Base-by-base conservation (phyloP, 352 stramenopile species). In the Pythium periplocum region DNA sequence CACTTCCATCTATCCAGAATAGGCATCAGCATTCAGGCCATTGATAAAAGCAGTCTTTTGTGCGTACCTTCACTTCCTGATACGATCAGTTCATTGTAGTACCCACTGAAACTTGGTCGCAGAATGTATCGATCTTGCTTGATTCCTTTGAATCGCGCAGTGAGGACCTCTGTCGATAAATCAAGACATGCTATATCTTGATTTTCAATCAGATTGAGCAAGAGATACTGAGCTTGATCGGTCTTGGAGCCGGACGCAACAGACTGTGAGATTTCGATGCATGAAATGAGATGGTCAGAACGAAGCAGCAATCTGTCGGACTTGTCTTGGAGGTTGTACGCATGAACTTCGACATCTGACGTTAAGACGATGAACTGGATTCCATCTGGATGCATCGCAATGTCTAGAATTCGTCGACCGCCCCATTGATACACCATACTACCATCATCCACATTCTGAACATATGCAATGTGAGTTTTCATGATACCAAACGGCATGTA, bases 1-100 rank as follows among this genome's bases (percentile, higher is more conserved):
- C 37, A 30, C 57, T 71, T 11, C 73, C 79, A 38, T 93, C 82
- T 87, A 33, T 36, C 7, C 26, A 4, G 34, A 53, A 57, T 32
- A n/a, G 51, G n/a, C 26, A 33, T 34, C 17, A 26, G 17, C 17
- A 35, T 9, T n/a, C 2, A 50, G 11, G 2, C 10, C 30, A 51
- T 9, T 12, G n/a, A 37, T 11, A 58, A 41, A 32, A 40, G 0
- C 39, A 31, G 40, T 5, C 11, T 5, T 47, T 34, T 41, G 17
- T 45, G 6, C 48, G 17, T 64, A 90, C 82, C 82, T 87, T 93
- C 82, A 57, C 79, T 86, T 55, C 82, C 82, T 31, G 42, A 87
- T 0, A 69, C 69, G 5, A 90, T 73, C 33, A 88, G 53, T 30
- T 87, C 75, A 30, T 68, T 71, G 8, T 79, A 53, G 4, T 37